Conservation (phyloP, 306 rosid genomes). For the Gleditsia sinensis region DNA sequence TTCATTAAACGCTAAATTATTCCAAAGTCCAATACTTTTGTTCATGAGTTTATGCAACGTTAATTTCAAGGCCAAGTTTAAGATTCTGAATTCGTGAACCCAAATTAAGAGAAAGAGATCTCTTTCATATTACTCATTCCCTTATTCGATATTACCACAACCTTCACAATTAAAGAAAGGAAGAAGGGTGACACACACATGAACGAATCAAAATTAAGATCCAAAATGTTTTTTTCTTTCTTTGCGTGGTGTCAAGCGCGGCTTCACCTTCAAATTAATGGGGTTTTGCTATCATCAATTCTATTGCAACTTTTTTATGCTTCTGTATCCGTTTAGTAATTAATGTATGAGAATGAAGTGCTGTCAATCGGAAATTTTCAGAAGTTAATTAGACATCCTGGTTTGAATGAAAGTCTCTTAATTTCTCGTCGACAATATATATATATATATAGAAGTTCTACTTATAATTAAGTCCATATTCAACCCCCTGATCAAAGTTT, state of each 20-base stretch:
- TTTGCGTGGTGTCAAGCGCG: neutral
- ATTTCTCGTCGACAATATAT: too few species aligned
- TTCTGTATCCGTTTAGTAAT: neutral
- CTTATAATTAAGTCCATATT: too few species aligned
- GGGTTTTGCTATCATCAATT: too few species aligned
- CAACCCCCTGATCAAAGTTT: neutral
- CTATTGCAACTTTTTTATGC: too few species aligned
- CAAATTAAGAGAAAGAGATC: neutral
- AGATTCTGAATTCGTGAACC: neutral
- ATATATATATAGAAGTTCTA: too few species aligned
- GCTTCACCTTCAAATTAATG: constrained; percentile 7
- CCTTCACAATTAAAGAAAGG: neutral
- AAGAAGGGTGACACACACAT: too few species aligned
- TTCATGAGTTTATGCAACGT: neutral
- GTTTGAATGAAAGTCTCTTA: too few species aligned
- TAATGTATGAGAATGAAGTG: too few species aligned
- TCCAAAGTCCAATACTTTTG: neutral
- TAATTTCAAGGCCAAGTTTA: neutral
- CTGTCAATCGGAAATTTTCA: too few species aligned
- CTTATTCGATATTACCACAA: neutral
- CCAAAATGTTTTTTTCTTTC: too few species aligned
- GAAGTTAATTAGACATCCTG: too few species aligned
- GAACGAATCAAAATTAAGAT: too few species aligned
- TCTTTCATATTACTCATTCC: neutral
- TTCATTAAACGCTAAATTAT: neutral